A percentile compares a stretch with the other conserved stretches of the same genome.
phyloP scores from a whole-genome alignment of 345 rosid genomes.

The Psidium guajava region DNA sequence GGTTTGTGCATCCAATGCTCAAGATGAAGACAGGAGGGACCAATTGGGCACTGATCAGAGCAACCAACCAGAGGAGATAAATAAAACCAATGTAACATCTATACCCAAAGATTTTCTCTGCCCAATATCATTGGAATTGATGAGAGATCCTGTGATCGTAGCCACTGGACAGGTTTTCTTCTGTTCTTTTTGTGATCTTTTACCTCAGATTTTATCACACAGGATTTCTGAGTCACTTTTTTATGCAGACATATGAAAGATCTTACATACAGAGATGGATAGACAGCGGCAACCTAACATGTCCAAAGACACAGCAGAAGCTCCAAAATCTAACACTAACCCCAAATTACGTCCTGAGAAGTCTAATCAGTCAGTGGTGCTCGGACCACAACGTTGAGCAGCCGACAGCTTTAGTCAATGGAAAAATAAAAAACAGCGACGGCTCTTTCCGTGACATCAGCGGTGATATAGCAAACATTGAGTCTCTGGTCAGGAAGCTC shows the following conservation, averaged over 20 bases:
- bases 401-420: constrained; percentile 42
- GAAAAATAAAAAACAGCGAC: constrained; percentile 44
- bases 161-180: constrained; percentile 80
- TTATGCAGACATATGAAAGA: constrained; percentile 88
- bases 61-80: constrained; percentile 30
- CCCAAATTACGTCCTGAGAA: constrained; percentile 80
- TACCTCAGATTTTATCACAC: not conserved
- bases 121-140: constrained; percentile 80
- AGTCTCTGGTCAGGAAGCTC: constrained; percentile 56
- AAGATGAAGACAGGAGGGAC: constrained; percentile 19
- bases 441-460: constrained; percentile 60
- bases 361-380: constrained; percentile 83
- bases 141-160: constrained; percentile 96
- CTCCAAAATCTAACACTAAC: constrained; percentile 73
- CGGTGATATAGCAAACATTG: constrained; percentile 58
- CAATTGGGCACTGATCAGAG: not conserved
- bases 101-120: constrained; percentile 82
- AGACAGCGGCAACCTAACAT: constrained; percentile 71
- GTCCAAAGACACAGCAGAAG: constrained; percentile 95
- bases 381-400: constrained; percentile 62
- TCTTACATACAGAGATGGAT: constrained; percentile 95
- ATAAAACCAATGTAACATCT: constrained; percentile 39
- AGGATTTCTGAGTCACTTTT: not conserved
- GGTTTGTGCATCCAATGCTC: constrained; percentile 18
- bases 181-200: not conserved